Conservation (phyloP, 495 filamentous ascomycete species). For the Chaetomium fimeti region DNA sequence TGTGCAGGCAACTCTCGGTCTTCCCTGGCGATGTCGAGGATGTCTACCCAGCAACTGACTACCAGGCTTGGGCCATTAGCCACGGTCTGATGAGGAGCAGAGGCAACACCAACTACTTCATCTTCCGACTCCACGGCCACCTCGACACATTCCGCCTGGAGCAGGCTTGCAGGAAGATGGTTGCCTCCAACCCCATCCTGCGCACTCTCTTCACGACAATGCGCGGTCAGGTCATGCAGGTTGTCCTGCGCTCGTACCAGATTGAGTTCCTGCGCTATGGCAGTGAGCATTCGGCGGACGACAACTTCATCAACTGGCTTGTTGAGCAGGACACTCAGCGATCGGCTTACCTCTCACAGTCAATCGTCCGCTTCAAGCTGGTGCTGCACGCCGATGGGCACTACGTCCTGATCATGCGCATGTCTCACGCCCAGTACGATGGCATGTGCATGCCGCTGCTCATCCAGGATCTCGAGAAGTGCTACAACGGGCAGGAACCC, state of each 20-base stretch:
- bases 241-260: slow-evolving; percentile 12
- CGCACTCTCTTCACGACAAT: slow-evolving; percentile 17
- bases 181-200: slow-evolving; percentile 15
- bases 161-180: slow-evolving; percentile 22
- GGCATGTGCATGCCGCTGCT: slow-evolving; percentile 23
- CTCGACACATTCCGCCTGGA: slow-evolving; percentile 19
- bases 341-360: slow-evolving; percentile 15
- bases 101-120: slow-evolving; percentile 24
- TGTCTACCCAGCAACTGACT: slow-evolving; percentile 22
- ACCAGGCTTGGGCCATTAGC: slow-evolving; percentile 20
- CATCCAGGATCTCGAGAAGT: slow-evolving; percentile 16
- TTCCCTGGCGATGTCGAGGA: slow-evolving; percentile 19
- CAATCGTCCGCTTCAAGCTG: slow-evolving; percentile 20
- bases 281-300: slow-evolving; percentile 16
- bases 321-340: slow-evolving; percentile 16
- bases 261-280: slow-evolving; percentile 19
- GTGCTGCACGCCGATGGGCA: slow-evolving; percentile 14
- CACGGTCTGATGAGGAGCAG: slow-evolving; percentile 17
- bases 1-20: slow-evolving; percentile 15
- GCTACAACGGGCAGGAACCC: slow-evolving; percentile 15
- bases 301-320: slow-evolving; percentile 18
- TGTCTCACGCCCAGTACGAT: slow-evolving; percentile 24
- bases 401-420: slow-evolving; percentile 25
- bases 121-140: slow-evolving; percentile 19
- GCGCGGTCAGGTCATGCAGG: slow-evolving; percentile 19